Evolutionary conservation across 345 rosid genomes (phyloP), one percentile per base, ranked within the genome.

Genomic region (Populus alba): DNA sequence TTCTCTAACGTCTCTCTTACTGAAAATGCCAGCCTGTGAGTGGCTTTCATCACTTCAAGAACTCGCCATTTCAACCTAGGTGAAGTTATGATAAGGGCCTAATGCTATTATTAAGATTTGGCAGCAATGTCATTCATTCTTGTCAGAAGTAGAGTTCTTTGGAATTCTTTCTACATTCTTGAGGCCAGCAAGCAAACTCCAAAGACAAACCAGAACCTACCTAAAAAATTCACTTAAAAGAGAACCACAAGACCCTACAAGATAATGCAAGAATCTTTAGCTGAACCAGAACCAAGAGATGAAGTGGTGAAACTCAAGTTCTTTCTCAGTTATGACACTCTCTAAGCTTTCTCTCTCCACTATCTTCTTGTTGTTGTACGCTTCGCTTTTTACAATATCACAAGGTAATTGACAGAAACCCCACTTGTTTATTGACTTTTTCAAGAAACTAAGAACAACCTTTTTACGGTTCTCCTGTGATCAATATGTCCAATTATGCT

Each of bases 261-360:
- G 1, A 27, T 27, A 84, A 94, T 92, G 98, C 95, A 81, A 86
- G 87, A 84, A 75, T 86, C 86, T 84, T 53, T 81, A 75, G 79
- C 87, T 63, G 88, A 83, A 67, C 78, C 83, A 75, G 91, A 85
- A 85, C 59, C 82, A 27, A 90, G 85, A 77, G 89, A 83, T 23
- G 85, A 78, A 82, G 83, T 75, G 66, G 75, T 70, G 70, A n/a
- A n/a, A n/a, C n/a, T n/a, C n/a, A n/a, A n/a, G n/a, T n/a, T n/a
- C n/a, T n/a, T n/a, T n/a, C n/a, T 81, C 90, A 87, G 31, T 57
- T 37, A 91, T 92, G 96, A 89, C 88, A 82, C 62, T 39, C 84
- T 84, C 87, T 91, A 87, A 78, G 82, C 75, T 84, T 70, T 5
- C 70, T 75, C 0, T 74, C 81, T 18, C 66, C 79, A 66, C 80